These are phyloP conservation scores for Penicillium sp. DNA, from an alignment of 2,329 filamentous ascomycete species.

Conservation along the genomic window DNA sequence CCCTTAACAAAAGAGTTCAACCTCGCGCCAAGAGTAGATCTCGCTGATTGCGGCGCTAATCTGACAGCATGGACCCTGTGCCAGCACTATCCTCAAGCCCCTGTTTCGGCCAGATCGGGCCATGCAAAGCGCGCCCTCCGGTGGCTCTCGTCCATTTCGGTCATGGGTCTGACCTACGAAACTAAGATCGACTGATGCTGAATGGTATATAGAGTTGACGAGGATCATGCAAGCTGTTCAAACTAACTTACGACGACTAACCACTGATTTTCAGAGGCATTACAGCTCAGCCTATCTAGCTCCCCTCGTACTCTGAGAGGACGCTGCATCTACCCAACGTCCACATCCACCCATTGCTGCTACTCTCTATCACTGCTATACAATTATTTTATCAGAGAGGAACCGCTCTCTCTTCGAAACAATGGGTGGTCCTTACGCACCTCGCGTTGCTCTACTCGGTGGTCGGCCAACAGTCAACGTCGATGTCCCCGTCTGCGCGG, in stretches of 20 bases:
- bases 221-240: background rate
- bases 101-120: background rate
- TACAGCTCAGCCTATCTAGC: too few relatives aligned
- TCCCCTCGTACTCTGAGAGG: too few relatives aligned
- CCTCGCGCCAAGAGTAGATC: background rate
- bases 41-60: background rate
- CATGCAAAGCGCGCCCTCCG: background rate
- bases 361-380: too few relatives aligned
- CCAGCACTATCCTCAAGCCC: background rate
- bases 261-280: too few relatives aligned
- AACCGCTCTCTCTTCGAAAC: background rate
- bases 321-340: too few relatives aligned
- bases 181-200: background rate
- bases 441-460: slow-evolving; percentile 36
- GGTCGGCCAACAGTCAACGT: slow-evolving; percentile 59
- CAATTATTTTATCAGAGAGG: too few relatives aligned
- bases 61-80: background rate
- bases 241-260: background rate
- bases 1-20: too few relatives aligned
- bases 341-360: background rate
- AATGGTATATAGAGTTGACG: background rate
- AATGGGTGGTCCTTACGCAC: slow-evolving; percentile 36
- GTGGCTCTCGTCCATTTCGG: background rate
- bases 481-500: slow-evolving; percentile 67
- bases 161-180: background rate